Evolutionary conservation across 169 alveolate genomes (phyloP).

Genomic region (Eimeria necatrix): DNA sequence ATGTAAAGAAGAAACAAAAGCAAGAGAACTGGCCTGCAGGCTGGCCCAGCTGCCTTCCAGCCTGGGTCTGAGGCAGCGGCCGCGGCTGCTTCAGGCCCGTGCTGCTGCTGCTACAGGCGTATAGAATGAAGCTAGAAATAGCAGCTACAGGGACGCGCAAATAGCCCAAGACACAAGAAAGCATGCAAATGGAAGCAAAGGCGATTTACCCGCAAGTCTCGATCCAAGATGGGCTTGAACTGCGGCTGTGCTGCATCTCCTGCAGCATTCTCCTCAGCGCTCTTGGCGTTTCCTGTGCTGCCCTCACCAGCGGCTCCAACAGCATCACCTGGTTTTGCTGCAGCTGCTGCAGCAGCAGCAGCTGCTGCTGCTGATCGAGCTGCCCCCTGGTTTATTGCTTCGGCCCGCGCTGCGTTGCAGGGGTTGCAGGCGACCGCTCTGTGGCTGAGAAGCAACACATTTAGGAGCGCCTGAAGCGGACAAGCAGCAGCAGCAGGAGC

Average conservation of each 20-base stretch:
- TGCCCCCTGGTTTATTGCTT: neutral
- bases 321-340: slow-evolving; percentile 8
- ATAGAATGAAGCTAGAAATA: neutral
- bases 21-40: too few relatives aligned
- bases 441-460: slow-evolving; percentile 73
- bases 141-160: neutral
- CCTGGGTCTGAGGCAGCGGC: too few relatives aligned
- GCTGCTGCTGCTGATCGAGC: slow-evolving; percentile 21
- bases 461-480: slow-evolving; percentile 75
- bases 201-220: neutral
- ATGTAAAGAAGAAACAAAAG: too few relatives aligned
- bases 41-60: too few relatives aligned
- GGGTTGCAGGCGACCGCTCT: slow-evolving; percentile 45
- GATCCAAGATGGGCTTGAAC: slow-evolving; percentile 38
- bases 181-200: neutral
- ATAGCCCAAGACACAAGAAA: neutral
- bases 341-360: slow-evolving; percentile 8
- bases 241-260: neutral
- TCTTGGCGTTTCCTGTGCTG: neutral
- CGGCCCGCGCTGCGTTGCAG: slow-evolving; percentile 16
- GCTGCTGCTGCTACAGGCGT: too few relatives aligned
- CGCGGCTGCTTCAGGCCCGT: too few relatives aligned
- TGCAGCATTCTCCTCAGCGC: neutral
- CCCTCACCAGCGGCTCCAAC: neutral
- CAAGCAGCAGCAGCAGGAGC: neutral